Evolutionary conservation across 257 asterid species (phyloP).

Genomic region (Asclepias syriaca): DNA sequence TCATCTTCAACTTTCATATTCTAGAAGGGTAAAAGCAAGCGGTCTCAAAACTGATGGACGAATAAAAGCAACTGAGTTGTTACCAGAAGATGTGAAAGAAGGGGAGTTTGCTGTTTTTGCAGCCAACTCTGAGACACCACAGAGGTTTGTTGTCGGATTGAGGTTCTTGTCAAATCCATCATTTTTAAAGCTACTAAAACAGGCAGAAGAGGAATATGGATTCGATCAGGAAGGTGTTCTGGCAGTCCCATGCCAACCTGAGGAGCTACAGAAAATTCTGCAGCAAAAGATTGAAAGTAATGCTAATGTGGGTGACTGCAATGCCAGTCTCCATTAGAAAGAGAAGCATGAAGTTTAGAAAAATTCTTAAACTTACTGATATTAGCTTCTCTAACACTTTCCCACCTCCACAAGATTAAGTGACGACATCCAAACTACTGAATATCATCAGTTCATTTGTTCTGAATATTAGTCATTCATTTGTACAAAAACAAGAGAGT

Average conservation of each 20-base stretch:
- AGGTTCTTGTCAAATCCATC: conserved; percentile 19
- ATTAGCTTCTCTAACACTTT: conserved; percentile 7
- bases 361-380: neutral
- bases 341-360: neutral
- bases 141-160: conserved; percentile 28
- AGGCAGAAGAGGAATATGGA: conserved; percentile 33
- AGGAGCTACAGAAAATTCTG: conserved; percentile 24
- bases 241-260: conserved; percentile 27
- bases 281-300: conserved; percentile 11
- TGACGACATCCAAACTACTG: neutral
- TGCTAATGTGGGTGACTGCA: neutral
- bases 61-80: neutral
- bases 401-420: conserved; percentile 2
- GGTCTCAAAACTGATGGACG: neutral
- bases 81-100: conserved; percentile 31
- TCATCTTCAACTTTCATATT: conserved; percentile 8
- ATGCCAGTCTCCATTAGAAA: neutral
- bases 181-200: conserved; percentile 24
- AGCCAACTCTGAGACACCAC: conserved; percentile 23
- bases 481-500: neutral
- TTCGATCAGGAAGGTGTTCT: conserved; percentile 27
- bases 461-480: conserved; percentile 1
- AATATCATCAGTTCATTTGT: neutral
- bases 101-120: conserved; percentile 33
- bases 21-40: neutral